Evolutionary conservation across 2,329 filamentous ascomycete genomes (phyloP).

Genomic region (Neofusicoccum cordaticola): DNA sequence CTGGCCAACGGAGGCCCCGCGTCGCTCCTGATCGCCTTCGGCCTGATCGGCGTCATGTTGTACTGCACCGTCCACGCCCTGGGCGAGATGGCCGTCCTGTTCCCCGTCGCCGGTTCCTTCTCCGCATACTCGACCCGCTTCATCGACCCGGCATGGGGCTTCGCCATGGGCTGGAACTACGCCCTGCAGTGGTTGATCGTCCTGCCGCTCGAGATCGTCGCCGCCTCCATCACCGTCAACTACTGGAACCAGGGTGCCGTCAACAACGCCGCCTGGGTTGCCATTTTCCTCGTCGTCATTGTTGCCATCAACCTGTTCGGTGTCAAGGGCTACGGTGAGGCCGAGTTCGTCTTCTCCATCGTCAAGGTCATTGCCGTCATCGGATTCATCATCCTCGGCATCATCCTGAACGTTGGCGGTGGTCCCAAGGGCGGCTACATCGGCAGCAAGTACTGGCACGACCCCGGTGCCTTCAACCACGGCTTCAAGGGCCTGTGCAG

Average conservation of each 20-base stretch:
- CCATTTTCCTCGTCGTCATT: constrained; percentile 77
- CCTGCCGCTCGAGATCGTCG: constrained; percentile 81
- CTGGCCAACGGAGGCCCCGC: constrained; percentile 39
- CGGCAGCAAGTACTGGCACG: constrained; percentile 71
- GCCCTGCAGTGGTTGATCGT: constrained; percentile 84
- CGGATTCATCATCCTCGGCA: constrained; percentile 84
- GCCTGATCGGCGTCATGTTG: constrained; percentile 78
- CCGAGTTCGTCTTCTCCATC: constrained; percentile 85
- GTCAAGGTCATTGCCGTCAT: constrained; percentile 85
- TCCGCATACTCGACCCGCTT: constrained; percentile 90
- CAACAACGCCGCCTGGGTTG: constrained; percentile 62
- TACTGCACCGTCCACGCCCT: constrained; percentile 90
- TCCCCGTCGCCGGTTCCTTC: constrained; percentile 89
- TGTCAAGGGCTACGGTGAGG: constrained; percentile 84
- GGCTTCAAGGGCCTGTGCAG: constrained; percentile 79
- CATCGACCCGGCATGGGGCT: constrained; percentile 89
- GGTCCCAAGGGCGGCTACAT: constrained; percentile 64
- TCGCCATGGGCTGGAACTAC: constrained; percentile 97
- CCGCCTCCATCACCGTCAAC: constrained; percentile 77
- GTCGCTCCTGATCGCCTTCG: constrained; percentile 36
- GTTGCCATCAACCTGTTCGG: constrained; percentile 83
- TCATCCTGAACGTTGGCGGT: constrained; percentile 82
- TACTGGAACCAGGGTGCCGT: constrained; percentile 64
- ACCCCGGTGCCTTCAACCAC: constrained; percentile 81
- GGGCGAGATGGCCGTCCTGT: constrained; percentile 89